Base-by-base conservation (phyloP, 176 grass and related monocot genomes). In the Bothriochloa decipiens region DNA sequence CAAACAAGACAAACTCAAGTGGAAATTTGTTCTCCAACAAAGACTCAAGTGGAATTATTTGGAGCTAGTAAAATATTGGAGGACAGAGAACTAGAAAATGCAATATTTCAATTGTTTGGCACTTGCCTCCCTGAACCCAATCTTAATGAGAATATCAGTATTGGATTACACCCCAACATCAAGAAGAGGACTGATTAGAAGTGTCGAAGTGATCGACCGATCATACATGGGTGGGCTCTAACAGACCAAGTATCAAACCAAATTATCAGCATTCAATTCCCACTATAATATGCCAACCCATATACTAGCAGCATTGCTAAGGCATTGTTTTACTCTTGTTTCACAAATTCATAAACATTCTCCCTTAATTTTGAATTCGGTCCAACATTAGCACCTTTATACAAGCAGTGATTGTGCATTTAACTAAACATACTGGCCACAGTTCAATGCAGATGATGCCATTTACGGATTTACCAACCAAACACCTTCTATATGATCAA, bases 41-140 rank as follows among this genome's bases (percentile, higher is more conserved):
- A 69, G 36, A 49, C 5, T 1, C 29, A 32, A 50, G 41, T 18
- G 8, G 47, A 36, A 23, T 37, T 49, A 77, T 82, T 39, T 82
- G 9, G 23, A 82, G 46, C 39, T 25, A 27, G 28, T 28, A 32
- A 83, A 52, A 64, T 25, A 72, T 33, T 77, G 42, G 29, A 77
- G 12, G 62, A 2, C 28, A 41, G 41, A 29, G 25, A 28, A 15
- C 5, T 66, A 46, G 37, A n/a, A n/a, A 40, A 7, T 25, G 25
- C 66, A 33, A 22, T 1, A 41, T 35, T 77, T 75, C 17, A 9
- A 74, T 15, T 58, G 25, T 43, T 3, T n/a, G 23, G 0, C 37
- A 61, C 47, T 62, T 35, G 61, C 62, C 67, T 81, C 61, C 47
- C 35, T 58, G n/a, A 74, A n/a, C 4, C 15, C 62, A 29, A 35